Evolutionary conservation across 2,329 filamentous ascomycete species (phyloP), one percentile per base, ranked within the genome.

Genomic region (Clarireedia sp.): DNA sequence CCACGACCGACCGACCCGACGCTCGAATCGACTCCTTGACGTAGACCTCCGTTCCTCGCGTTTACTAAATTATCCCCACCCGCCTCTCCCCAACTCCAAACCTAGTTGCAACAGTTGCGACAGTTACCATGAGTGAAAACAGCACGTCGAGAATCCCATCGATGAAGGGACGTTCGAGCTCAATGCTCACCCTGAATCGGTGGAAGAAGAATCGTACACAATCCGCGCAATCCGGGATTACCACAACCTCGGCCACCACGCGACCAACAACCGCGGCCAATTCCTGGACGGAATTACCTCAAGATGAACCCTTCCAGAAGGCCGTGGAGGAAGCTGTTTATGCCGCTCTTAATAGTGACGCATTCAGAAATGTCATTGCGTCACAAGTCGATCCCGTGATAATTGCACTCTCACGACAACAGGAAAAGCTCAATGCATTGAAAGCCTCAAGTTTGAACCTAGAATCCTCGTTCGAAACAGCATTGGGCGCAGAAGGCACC

Each of bases 401-500:
- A n/a, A 48, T 29, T 40, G 51, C 55, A 17, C 55, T 63, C 12
- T 51, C 60, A 19, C 46, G 56, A 19, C 60, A 62, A 16, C 56
- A 61, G 33, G 62, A 63, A 26, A 62, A 62, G 44, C 48, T 63
- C 21, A 60, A 62, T 43, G 59, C 59, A 45, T 50, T 62, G 41
- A 62, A 61, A 33, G 44, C 54, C 5, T 46, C 62, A n/a, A 62
- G 57, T 23, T 48, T 63, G 23, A 63, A 63, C 48, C 41, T 62
- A 16, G 60, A 62, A 26, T 61, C 62, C 3, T 57, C 52, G 12
- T 29, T 63, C 16, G 59, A 61, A 23, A 51, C 51, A 3, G 55
- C 57, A 19, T 36, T 62, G 16, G 46, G 40, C 21, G n/a, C 41
- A 16, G 59, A 58, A 36, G 54, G 59, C 17, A 37, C 61, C 6